phyloP scores from a whole-genome alignment of 78 protist genomes.

The Dictyostelium intermedium region DNA sequence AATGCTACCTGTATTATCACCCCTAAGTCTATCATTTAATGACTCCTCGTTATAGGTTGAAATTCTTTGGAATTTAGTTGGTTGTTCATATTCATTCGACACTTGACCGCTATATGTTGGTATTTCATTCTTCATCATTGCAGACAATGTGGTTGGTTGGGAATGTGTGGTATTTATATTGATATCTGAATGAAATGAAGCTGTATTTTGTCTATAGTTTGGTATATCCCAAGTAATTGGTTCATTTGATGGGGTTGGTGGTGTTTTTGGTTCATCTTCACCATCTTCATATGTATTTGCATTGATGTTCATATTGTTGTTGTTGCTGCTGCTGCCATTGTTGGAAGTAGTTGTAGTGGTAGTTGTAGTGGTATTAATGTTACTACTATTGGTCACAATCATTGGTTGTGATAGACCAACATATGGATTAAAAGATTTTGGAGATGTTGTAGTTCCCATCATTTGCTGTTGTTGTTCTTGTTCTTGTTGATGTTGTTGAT shows the following conservation, averaged over 20 bases:
- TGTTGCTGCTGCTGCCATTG: background rate
- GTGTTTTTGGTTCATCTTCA: slow-evolving; percentile 44
- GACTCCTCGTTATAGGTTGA: slow-evolving; percentile 8
- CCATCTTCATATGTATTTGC: slow-evolving; percentile 40
- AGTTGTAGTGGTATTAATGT: background rate
- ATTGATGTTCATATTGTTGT: background rate
- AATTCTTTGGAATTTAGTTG: slow-evolving; percentile 41
- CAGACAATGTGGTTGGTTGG: background rate
- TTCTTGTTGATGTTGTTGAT: slow-evolving; percentile 1
- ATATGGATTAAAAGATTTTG: background rate
- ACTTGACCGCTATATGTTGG: background rate
- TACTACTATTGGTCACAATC: background rate
- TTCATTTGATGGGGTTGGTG: slow-evolving; percentile 57
- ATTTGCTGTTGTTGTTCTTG: background rate
- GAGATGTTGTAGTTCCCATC: background rate
- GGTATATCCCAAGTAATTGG: slow-evolving; percentile 2
- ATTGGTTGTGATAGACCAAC: background rate
- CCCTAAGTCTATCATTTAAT: background rate
- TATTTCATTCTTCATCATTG: background rate
- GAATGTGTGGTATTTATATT: background rate
- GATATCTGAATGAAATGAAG: background rate
- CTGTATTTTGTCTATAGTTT: background rate
- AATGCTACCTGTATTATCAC: slow-evolving; percentile 2
- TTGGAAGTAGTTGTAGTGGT: background rate
- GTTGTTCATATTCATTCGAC: slow-evolving; percentile 56